Base-by-base conservation (phyloP, 345 rosid genomes). In the Ricinus communis region DNA sequence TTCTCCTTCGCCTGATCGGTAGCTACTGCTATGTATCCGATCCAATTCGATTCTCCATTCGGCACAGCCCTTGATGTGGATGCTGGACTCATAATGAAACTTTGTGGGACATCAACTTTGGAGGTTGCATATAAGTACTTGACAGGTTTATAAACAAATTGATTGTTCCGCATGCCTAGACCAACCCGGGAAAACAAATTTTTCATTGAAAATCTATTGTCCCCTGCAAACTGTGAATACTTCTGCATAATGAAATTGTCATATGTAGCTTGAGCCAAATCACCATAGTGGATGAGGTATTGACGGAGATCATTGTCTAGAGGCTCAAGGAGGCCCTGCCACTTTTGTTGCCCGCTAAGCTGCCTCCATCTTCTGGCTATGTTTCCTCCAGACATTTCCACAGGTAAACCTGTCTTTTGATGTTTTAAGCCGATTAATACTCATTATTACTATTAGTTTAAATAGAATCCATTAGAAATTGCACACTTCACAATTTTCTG, bases 71-170 rank as follows among this genome's bases (percentile, higher is more conserved):
- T 68, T 5, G 85, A 77, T 43, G 70, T 52, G 24, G 86, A 68
- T 71, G n/a, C n/a, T n/a, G n/a, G n/a, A n/a, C 59, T 76, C 56
- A 87, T 16, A 16, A 87, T 52, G 63, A 78, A 85, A 40, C 71
- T 45, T 28, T 62, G 56, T 11, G 89, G 84, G 56, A 87, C 33
- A 4, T 74, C 62, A 38, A 82, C 5, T 1, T 73, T 16, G 43
- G 92, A 85, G 21, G 88, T 87, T 22, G 92, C 91, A 57, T 85
- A 90, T 30, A 87, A 67, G 82, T 73, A 90, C 85, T 84, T 85
- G 14, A 87, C 82, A 54, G 82, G 66, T 22, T 11, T 49, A 79
- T 76, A 87, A 53, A 73, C 51, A 38, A 70, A 72, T 18, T 78
- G 80, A 55, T 71, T 68, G 22, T 52, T 64, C n/a, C n/a, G n/a